These are phyloP conservation scores for Beta macrorhiza DNA, from an alignment of 179 eudicot genomes.

Conservation along the genomic window DNA sequence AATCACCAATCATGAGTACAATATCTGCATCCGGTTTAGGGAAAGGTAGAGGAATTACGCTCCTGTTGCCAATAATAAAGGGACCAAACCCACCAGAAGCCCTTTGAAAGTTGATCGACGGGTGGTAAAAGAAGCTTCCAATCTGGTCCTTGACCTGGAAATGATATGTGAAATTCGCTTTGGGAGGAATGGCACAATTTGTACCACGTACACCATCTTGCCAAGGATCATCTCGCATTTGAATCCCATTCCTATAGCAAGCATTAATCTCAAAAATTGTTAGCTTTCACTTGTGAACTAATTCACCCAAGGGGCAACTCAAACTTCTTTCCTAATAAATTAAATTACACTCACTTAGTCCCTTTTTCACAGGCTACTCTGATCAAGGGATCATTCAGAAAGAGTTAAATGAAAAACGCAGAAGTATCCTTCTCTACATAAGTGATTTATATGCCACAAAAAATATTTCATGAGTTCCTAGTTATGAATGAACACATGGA, in stretches of 20 bases:
- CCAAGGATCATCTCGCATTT: constrained; percentile 84
- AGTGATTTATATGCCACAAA: too few species aligned
- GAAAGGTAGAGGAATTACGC: constrained; percentile 59
- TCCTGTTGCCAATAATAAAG: constrained; percentile 54
- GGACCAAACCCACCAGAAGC: constrained; percentile 90
- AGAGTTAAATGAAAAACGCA: too few species aligned
- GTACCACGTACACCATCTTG: constrained; percentile 92
- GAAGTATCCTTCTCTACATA: too few species aligned
- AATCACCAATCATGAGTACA: constrained; percentile 80
- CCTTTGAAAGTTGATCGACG: constrained; percentile 75
- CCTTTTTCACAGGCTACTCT: neutral
- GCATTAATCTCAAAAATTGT: constrained; percentile 1
- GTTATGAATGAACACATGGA: too few species aligned
- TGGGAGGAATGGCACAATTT: constrained; percentile 80
- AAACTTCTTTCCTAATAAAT: neutral
- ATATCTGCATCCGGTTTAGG: constrained; percentile 71
- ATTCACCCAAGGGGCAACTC: neutral
- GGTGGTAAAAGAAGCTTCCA: constrained; percentile 82
- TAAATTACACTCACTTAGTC: neutral
- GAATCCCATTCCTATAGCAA: constrained; percentile 42
- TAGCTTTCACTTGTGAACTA: neutral
- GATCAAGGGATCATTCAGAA: too few species aligned
- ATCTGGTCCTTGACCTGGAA: constrained; percentile 96
- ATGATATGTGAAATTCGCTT: constrained; percentile 72
- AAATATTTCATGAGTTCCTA: too few species aligned